Percentiles rank a stretch among this genome's conserved stretches.
phyloP scores from a whole-genome alignment of 1,284 basidiomycete genomes.

The Apiotrichum montevideense region DNA sequence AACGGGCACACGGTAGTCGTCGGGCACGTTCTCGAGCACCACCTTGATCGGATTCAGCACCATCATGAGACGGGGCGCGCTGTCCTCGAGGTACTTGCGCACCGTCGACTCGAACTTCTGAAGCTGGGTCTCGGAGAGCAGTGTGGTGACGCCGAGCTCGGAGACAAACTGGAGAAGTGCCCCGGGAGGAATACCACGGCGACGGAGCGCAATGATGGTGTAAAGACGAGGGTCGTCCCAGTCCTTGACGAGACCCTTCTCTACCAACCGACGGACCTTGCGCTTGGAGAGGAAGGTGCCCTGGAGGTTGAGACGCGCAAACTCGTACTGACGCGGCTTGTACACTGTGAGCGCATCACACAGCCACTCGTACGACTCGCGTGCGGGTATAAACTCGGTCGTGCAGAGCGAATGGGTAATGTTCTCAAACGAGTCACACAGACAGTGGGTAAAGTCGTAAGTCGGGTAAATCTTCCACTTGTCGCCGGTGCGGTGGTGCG shows the following conservation, averaged over 20 bases:
- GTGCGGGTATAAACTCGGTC: slow-evolving; percentile 90
- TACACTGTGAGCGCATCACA: slow-evolving; percentile 95
- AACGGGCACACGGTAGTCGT: slow-evolving; percentile 75
- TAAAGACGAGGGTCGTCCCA: slow-evolving; percentile 99
- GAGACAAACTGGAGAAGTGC: slow-evolving; percentile 92
- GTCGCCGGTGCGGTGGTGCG: slow-evolving; percentile 88
- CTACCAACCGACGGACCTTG: slow-evolving; percentile 86
- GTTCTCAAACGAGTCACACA: slow-evolving; percentile 98
- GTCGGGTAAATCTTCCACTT: slow-evolving; percentile 82
- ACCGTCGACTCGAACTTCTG: slow-evolving; percentile 85
- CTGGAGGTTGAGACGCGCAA: slow-evolving; percentile 86
- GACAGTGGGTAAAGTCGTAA: slow-evolving; percentile 98
- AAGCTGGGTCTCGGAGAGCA: slow-evolving; percentile 76
- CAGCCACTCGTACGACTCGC: slow-evolving; percentile 98
- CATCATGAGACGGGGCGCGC: slow-evolving; percentile 86
- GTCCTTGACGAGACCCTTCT: slow-evolving; percentile 73
- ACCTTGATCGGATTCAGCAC: slow-evolving; percentile 87
- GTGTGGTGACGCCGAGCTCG: slow-evolving; percentile 84
- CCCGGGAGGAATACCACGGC: slow-evolving; percentile 91
- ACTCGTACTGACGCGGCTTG: slow-evolving; percentile 98
- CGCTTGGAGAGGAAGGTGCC: slow-evolving; percentile 97
- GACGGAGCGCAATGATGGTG: slow-evolving; percentile 88
- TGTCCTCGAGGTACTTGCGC: slow-evolving; percentile 81
- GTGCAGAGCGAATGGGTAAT: slow-evolving; percentile 99
- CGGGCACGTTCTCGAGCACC: slow-evolving; percentile 81